Base-by-base conservation (phyloP, 805 yeast genomes). In the Ascoidea rubescens region DNA sequence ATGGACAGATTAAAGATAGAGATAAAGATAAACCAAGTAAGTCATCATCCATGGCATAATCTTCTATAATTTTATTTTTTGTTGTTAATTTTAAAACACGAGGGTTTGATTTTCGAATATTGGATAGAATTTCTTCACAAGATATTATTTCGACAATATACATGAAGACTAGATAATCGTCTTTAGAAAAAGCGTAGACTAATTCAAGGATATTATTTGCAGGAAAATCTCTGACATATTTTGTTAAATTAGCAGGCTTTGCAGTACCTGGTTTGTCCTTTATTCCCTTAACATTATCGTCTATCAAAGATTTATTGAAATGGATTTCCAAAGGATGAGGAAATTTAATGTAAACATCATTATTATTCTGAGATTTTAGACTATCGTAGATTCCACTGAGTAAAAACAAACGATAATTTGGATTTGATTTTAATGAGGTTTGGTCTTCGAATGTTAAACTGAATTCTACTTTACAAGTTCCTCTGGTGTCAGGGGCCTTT, bases 201-300 rank as follows among this genome's bases (percentile, higher is more conserved):
- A 82, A 61, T 53, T 75, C 77, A 43, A 84, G 61, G 6, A 62
- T 60, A 60, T 80, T 83, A 28, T 56, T 47, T 5, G 56, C 56
- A 7, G 66, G 67, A 16, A 63, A 55, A 1, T 60, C 57, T 30
- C 62, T 55, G n/a, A 77, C 49, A 46, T 69, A 68, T 2, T 71
- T 71, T 0, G 96, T 84, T 46, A 91, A 58, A 63, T 90, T 85
- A 0, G 87, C 89, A 0, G 97, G 96, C 55, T 78, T 75, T 1
- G 89, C 83, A 0, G 96, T 82, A 0, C 96, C 96, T 0, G 77
- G 75, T 54, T 74, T 77, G 48, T 83, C 84, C 60, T 87, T 87
- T 33, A 89, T 67, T 0, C 97, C 97, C 52, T 81, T 77, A 1
- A 81, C 76, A 54, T 78, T 78, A 44, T 73, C 80, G 46, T 73